Evolutionary conservation across 2,329 filamentous ascomycete genomes (phyloP).

Genomic region (Paracoccidioides lutzii): DNA sequence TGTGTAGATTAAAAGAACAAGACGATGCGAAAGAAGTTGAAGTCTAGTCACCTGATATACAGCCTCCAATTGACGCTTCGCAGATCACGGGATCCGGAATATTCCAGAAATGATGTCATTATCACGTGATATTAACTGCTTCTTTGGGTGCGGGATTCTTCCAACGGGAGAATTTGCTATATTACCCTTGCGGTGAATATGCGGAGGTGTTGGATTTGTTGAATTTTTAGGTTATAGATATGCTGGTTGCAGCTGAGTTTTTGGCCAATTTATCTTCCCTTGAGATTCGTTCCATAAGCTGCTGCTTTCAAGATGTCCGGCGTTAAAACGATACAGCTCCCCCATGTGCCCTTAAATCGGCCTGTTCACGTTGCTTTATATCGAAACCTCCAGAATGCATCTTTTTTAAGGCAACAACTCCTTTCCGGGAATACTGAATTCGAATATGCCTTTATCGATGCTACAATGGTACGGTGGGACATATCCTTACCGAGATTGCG

Average conservation of each 20-base stretch:
- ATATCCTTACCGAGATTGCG: constrained; percentile 8
- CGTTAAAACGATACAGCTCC: constrained; percentile 56
- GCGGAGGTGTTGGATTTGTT: neutral
- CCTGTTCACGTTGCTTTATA: constrained; percentile 65
- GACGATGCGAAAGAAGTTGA: constrained; percentile 2
- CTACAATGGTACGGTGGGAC: constrained; percentile 48
- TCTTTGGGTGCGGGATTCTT: neutral
- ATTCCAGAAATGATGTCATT: constrained; percentile 22
- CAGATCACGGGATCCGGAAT: constrained; percentile 20
- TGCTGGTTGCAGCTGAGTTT: neutral
- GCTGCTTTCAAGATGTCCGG: constrained; percentile 12
- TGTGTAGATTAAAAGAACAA: neutral
- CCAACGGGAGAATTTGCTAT: neutral
- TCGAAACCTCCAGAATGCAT: constrained; percentile 60
- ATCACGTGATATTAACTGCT: constrained; percentile 4
- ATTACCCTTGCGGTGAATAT: neutral
- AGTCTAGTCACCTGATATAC: too few relatives aligned
- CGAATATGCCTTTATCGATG: constrained; percentile 90
- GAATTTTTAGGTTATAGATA: neutral
- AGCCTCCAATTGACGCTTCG: too few relatives aligned
- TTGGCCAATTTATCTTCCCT: neutral
- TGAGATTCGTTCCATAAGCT: neutral
- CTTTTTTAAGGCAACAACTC: constrained; percentile 68
- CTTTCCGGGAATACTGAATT: constrained; percentile 72
- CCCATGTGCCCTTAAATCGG: constrained; percentile 59